Conservation (phyloP, 495 filamentous ascomycete species). For the Lepidopterella palustris region DNA sequence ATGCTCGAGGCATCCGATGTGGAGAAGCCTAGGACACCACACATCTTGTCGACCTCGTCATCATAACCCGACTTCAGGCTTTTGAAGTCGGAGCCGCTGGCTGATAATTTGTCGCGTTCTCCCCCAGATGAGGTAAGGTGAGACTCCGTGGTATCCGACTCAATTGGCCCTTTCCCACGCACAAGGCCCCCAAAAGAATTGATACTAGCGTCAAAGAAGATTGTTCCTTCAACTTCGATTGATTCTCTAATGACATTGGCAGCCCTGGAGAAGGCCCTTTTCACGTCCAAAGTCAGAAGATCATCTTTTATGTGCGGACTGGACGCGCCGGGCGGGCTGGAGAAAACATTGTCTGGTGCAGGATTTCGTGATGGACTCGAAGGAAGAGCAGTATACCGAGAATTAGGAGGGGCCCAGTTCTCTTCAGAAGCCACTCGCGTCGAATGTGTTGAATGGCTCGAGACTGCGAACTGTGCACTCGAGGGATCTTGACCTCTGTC, state of each 20-base stretch:
- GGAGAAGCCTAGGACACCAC: constrained; percentile 24
- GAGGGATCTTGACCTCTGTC: not conserved
- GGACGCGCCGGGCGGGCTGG: not conserved
- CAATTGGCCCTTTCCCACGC: not conserved
- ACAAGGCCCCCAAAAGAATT: constrained; percentile 19
- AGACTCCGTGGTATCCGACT: not conserved
- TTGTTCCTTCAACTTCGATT: constrained; percentile 46
- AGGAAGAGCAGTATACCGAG: not conserved
- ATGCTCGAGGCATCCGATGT: constrained; percentile 23
- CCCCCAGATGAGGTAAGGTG: not conserved
- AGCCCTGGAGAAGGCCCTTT: constrained; percentile 32
- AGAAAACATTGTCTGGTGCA: not conserved
- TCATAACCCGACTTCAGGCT: not conserved
- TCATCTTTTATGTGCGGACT: not conserved
- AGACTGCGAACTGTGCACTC: not conserved
- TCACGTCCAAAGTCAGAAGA: not conserved
- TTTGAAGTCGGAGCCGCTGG: constrained; percentile 7
- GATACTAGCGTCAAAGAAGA: constrained; percentile 46
- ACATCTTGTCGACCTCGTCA: not conserved
- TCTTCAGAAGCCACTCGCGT: not conserved
- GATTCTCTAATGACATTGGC: constrained; percentile 47
- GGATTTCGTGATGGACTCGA: not conserved
- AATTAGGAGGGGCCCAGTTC: not conserved
- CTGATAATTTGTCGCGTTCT: not conserved
- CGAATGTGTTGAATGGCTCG: not conserved